Evolutionary conservation across 306 rosid species (phyloP).

Genomic region (Luffa acutangula): DNA sequence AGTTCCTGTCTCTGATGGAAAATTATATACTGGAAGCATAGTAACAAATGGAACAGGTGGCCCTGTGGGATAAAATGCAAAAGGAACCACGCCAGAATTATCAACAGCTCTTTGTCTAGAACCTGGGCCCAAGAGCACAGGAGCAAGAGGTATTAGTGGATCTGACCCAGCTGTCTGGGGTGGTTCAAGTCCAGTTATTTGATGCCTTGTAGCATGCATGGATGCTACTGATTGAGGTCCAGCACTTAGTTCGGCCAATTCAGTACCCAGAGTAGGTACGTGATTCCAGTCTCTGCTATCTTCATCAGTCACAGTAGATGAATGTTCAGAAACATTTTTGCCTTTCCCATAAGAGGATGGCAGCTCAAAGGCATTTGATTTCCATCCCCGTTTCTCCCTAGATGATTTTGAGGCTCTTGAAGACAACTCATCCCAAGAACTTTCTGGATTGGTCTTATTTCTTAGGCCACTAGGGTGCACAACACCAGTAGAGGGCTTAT

Average conservation of each 20-base stretch:
- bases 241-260: constrained; percentile 43
- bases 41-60: constrained; percentile 94
- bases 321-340: constrained; percentile 52
- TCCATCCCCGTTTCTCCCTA: constrained; percentile 65
- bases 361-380: constrained; percentile 21
- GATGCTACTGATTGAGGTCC: constrained; percentile 33
- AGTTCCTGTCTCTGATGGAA: constrained; percentile 44
- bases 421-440: constrained; percentile 84
- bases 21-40: constrained; percentile 64
- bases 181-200: constrained; percentile 50
- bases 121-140: constrained; percentile 59
- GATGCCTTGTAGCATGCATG: constrained; percentile 47
- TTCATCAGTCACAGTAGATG: constrained; percentile 51
- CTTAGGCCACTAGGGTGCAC: constrained; percentile 39
- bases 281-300: constrained; percentile 63
- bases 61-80: constrained; percentile 80
- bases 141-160: constrained; percentile 45
- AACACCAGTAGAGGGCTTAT: constrained; percentile 30
- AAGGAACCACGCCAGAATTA: constrained; percentile 49
- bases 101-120: constrained; percentile 60
- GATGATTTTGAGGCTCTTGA: constrained; percentile 64
- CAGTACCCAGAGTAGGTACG: constrained; percentile 30
- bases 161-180: constrained; percentile 75
- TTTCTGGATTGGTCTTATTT: constrained; percentile 71
- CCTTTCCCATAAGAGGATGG: constrained; percentile 50